Conservation (phyloP, 2,329 filamentous ascomycete genomes). For the Xylariaceae sp. region DNA sequence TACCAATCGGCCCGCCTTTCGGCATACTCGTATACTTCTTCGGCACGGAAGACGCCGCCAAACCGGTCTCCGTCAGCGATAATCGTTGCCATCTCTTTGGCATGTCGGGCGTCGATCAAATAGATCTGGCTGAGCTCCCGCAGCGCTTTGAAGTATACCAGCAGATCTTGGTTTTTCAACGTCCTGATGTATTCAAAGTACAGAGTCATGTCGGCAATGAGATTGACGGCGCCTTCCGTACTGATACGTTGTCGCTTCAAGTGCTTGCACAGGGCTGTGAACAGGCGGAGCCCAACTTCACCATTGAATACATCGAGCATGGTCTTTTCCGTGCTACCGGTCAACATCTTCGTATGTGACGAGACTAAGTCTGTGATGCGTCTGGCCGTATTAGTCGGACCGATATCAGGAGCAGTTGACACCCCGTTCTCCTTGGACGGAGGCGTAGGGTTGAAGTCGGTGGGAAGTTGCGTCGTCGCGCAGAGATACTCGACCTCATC, state of each 20-base stretch:
- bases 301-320: conserved; percentile 98
- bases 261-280: conserved; percentile 91
- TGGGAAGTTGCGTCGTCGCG: conserved; percentile 76
- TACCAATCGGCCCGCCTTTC: conserved; percentile 95
- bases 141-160: conserved; percentile 86
- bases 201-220: conserved; percentile 95
- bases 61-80: conserved; percentile 91
- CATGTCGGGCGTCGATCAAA: conserved; percentile 77
- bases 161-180: conserved; percentile 74
- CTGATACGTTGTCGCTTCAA: conserved; percentile 92
- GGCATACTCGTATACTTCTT: conserved; percentile 97
- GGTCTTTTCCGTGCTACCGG: conserved; percentile 93
- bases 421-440: conserved; percentile 32
- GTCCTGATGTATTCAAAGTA: conserved; percentile 82
- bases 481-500: conserved; percentile 96
- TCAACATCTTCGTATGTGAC: conserved; percentile 86
- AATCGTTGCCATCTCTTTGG: conserved; percentile 90
- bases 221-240: conserved; percentile 79
- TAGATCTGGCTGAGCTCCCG: conserved; percentile 94
- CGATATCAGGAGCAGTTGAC: conserved; percentile 35
- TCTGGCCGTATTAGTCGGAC: conserved; percentile 72
- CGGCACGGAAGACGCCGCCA: conserved; percentile 84
- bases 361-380: conserved; percentile 81
- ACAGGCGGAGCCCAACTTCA: conserved; percentile 89
- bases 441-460: conserved; percentile 77